Evolutionary conservation across 805 yeast species (phyloP), one percentile per base, ranked within the genome.

Genomic region (Saccharomycopsis babjevae): DNA sequence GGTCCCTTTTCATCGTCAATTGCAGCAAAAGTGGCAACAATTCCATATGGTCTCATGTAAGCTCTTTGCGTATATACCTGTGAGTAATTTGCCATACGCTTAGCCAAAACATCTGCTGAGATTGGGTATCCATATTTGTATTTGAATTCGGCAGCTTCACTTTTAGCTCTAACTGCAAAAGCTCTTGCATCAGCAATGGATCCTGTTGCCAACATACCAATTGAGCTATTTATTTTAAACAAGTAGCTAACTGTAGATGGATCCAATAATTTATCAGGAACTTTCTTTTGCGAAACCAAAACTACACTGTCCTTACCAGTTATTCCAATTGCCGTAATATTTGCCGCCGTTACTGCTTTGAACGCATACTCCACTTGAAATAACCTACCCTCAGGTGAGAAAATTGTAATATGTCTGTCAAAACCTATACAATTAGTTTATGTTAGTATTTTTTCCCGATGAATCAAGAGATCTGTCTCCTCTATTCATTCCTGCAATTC

Each of bases 301-400:
- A 94, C 97, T 15, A 93, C 86, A 39, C 88, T 83, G 72, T 88
- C 93, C 68, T 85, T 83, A 59, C 98, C 98, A 57, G 88, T 83
- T 64, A 94, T 80, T 18, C 92, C 98, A 61, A 94, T 71, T 32
- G 96, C 88, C 54, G 97, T 94, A 70, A 94, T 83, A 72, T 89
- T 93, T 62, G 97, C 84, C 55, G 96, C 84, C 70, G 91, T 94
- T 72, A 94, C 91, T 5, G 98, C 98, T 73, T 94, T 92, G 79
- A 92, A 92, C 5, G 98, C 99, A 71, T 94, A 94, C 74, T 94
- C 99, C 42, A 93, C 99, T 76, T 94, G 99, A 76, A 88, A 94
- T 64, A 94, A 80, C 74, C 99, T 85, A 55, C 99, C 99, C 73
- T 94, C 99, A 22, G 99, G 99, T 46, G 98, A 93, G 77, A 94